Conservation (phyloP, 1,284 basidiomycete genomes). For the Irpex sp. region DNA sequence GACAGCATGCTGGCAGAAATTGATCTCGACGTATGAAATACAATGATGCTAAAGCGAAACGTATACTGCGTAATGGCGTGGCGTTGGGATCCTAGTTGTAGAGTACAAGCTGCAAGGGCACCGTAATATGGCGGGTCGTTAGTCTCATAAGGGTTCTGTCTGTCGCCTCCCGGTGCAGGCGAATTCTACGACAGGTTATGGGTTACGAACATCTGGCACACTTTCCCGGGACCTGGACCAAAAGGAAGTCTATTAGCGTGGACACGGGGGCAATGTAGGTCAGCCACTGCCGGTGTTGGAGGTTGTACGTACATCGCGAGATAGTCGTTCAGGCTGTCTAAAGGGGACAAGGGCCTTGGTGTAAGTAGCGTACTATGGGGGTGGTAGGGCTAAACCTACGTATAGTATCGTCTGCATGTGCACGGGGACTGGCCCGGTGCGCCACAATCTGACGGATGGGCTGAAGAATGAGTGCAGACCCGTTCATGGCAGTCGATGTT, state of each 20-base stretch:
- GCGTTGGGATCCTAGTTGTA: not conserved
- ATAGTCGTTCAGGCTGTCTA: constrained; percentile 30
- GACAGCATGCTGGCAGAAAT: constrained; percentile 64
- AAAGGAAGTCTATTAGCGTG: not conserved
- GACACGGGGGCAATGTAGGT: not conserved
- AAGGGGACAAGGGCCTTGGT: not conserved
- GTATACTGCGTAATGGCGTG: constrained; percentile 7
- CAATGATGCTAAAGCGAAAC: not conserved
- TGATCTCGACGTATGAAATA: constrained; percentile 39
- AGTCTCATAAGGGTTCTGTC: not conserved
- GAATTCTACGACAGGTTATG: not conserved
- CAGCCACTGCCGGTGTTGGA: too few relatives aligned
- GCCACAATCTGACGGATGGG: constrained; percentile 47
- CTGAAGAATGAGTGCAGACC: constrained; percentile 43
- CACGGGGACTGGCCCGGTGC: constrained; percentile 30
- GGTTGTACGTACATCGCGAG: constrained; percentile 21
- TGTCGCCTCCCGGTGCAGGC: not conserved
- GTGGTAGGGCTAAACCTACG: constrained; percentile 30
- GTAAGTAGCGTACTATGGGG: not conserved
- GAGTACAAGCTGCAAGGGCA: not conserved
- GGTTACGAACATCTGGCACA: constrained; percentile 35
- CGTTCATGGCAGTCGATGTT: constrained; percentile 50
- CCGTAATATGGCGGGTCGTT: not conserved
- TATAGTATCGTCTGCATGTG: constrained; percentile 56
- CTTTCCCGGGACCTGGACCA: constrained; percentile 34